A percentile compares a stretch with the other conserved stretches of the same genome.
Evolutionary conservation across 202 grass and related monocot species (phyloP).

Genomic region (Schoenoplectus triqueter): DNA sequence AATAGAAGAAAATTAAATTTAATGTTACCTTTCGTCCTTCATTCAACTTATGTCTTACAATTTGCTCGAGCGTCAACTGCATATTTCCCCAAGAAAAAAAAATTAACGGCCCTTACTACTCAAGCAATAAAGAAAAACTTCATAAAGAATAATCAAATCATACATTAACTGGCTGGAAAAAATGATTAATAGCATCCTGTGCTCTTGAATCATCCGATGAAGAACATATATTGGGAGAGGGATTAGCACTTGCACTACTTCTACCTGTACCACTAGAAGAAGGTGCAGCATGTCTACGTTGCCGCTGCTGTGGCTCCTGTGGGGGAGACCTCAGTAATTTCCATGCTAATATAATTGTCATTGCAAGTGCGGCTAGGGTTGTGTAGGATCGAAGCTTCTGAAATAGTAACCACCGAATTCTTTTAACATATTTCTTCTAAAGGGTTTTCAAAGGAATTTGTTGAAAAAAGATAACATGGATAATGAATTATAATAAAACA

Average conservation of each 20-base stretch:
- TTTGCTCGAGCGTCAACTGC: constrained; percentile 92
- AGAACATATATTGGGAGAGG: constrained; percentile 64
- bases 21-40: constrained; percentile 86
- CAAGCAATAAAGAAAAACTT: constrained; percentile 19
- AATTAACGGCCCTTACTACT: not conserved
- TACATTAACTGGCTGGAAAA: constrained; percentile 98
- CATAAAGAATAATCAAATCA: constrained; percentile 40
- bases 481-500: not conserved
- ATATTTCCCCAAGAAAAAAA: constrained; percentile 23
- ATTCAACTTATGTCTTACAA: constrained; percentile 93
- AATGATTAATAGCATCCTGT: constrained; percentile 79
- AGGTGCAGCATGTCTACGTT: constrained; percentile 53
- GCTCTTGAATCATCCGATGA: constrained; percentile 85
- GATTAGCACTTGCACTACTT: constrained; percentile 51
- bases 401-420: constrained; percentile 41
- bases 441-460: constrained; percentile 21
- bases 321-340: constrained; percentile 80
- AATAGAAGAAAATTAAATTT: constrained; percentile 24
- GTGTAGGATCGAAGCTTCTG: constrained; percentile 90
- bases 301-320: constrained; percentile 73
- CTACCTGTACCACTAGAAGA: constrained; percentile 60
- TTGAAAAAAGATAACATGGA: not conserved
- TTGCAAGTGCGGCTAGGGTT: constrained; percentile 81
- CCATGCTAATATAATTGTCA: constrained; percentile 83
- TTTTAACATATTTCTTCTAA: constrained; percentile 35